A percentile compares a stretch with the other conserved stretches of the same genome.
phyloP scores from a whole-genome alignment of 176 grass and related monocot genomes.

The Oryza officinalis region DNA sequence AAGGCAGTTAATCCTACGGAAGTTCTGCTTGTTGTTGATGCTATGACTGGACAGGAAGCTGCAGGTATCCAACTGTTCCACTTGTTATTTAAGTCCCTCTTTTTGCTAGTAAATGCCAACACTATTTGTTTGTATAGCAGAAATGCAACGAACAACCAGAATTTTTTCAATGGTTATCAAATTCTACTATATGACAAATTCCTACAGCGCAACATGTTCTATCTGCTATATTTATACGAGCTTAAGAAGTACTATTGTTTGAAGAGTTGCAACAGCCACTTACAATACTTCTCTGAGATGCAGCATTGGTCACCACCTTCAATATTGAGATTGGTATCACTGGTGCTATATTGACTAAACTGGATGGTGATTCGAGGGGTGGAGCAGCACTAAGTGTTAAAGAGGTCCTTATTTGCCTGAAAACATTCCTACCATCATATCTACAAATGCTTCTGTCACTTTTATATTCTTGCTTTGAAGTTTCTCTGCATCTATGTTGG shows the following conservation, averaged over 20 bases:
- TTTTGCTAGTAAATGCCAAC: no score
- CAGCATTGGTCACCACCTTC: slow-evolving; percentile 92
- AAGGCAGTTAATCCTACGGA: slow-evolving; percentile 83
- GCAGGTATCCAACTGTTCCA: slow-evolving; percentile 57
- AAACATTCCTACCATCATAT: slow-evolving; percentile 32
- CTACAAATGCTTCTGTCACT: not conserved
- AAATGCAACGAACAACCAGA: not conserved
- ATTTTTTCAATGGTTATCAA: not conserved
- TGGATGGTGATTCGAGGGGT: slow-evolving; percentile 97
- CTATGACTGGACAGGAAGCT: slow-evolving; percentile 99
- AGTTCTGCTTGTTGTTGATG: slow-evolving; percentile 97
- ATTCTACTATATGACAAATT: slow-evolving; percentile 3
- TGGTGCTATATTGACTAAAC: slow-evolving; percentile 93
- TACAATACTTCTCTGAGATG: slow-evolving; percentile 28
- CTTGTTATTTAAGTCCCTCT: not conserved
- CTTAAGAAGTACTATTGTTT: not conserved
- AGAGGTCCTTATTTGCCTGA: slow-evolving; percentile 53
- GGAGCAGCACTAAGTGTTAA: slow-evolving; percentile 98
- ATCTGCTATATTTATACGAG: not conserved
- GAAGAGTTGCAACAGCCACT: not conserved
- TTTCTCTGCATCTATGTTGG: not conserved
- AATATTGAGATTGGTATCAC: slow-evolving; percentile 97
- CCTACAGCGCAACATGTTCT: not conserved
- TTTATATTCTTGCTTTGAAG: not conserved
- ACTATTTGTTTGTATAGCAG: not conserved